phyloP scores from a whole-genome alignment of 2,329 filamentous ascomycete species.

The Pseudogymnoascus sp. region DNA sequence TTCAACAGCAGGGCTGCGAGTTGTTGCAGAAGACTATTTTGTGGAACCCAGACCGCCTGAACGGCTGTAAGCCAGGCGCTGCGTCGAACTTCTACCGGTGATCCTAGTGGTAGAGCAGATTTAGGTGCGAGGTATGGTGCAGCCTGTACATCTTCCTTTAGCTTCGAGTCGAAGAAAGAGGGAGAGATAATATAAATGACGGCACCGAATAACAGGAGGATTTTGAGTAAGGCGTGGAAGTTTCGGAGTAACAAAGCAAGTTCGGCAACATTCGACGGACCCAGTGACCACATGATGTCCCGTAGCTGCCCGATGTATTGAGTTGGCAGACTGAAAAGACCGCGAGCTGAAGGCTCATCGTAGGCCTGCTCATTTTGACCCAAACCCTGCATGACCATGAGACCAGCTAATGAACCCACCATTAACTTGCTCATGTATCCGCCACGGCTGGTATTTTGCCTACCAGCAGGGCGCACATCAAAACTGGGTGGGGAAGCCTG shows the following conservation, averaged over 20 bases:
- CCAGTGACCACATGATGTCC: constrained; percentile 33
- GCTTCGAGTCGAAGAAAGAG: constrained; percentile 37
- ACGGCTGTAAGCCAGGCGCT: constrained; percentile 91
- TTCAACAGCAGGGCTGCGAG: constrained; percentile 76
- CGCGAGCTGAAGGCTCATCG: constrained; percentile 51
- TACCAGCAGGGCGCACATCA: constrained; percentile 47
- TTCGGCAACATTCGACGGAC: constrained; percentile 45
- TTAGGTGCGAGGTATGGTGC: constrained; percentile 39
- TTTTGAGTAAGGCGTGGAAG: constrained; percentile 44
- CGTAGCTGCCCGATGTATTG: constrained; percentile 46
- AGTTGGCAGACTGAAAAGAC: constrained; percentile 57
- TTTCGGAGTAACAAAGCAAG: constrained; percentile 38
- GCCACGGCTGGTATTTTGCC: constrained; percentile 45
- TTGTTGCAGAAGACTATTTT: constrained; percentile 79
- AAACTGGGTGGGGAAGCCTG: constrained; percentile 41
- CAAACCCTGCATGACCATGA: constrained; percentile 85
- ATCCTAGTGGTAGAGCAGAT: constrained; percentile 63
- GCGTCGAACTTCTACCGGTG: constrained; percentile 75
- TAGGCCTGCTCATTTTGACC: constrained; percentile 46
- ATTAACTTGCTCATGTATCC: constrained; percentile 70
- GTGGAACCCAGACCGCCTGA: constrained; percentile 85
- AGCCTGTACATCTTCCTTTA: constrained; percentile 38
- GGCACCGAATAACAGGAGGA: constrained; percentile 44
- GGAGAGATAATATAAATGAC: constrained; percentile 49
- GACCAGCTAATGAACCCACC: constrained; percentile 81